These are phyloP conservation scores for Botryosphaeria dothidea DNA, from an alignment of 2,329 filamentous ascomycete genomes.

Conservation along the genomic window DNA sequence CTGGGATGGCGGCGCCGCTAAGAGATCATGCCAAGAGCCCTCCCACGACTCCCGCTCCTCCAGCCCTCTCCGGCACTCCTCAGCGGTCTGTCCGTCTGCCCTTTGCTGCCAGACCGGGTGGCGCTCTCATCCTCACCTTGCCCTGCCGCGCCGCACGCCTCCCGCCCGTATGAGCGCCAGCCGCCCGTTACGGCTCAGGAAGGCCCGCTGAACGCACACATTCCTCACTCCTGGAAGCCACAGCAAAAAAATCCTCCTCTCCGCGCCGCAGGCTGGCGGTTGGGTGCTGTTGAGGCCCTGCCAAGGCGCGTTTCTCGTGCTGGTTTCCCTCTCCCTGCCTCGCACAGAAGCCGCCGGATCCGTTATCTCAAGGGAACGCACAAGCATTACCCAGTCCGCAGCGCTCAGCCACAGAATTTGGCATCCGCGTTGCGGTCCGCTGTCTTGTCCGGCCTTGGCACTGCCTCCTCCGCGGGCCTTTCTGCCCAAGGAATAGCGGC, in stretches of 20 bases:
- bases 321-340: neutral
- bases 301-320: neutral
- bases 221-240: too few relatives aligned
- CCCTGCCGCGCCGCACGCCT: neutral
- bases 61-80: neutral
- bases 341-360: neutral
- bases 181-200: neutral
- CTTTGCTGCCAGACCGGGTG: neutral
- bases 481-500: conserved; percentile 11
- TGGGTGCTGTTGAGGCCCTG: neutral
- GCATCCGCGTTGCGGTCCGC: conserved; percentile 19
- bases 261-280: neutral
- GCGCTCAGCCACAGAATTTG: conserved; percentile 19
- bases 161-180: neutral
- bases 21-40: conserved; percentile 16
- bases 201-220: neutral
- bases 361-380: neutral
- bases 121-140: neutral
- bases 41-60: conserved; percentile 17
- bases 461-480: conserved; percentile 4
- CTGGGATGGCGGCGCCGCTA: conserved; percentile 14
- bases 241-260: neutral
- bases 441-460: conserved; percentile 17
- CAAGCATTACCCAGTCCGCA: conserved; percentile 10
- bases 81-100: neutral